These are phyloP conservation scores for Backusella liffmaniae DNA, from an alignment of 192 early-diverging fungal species.

Conservation along the genomic window DNA sequence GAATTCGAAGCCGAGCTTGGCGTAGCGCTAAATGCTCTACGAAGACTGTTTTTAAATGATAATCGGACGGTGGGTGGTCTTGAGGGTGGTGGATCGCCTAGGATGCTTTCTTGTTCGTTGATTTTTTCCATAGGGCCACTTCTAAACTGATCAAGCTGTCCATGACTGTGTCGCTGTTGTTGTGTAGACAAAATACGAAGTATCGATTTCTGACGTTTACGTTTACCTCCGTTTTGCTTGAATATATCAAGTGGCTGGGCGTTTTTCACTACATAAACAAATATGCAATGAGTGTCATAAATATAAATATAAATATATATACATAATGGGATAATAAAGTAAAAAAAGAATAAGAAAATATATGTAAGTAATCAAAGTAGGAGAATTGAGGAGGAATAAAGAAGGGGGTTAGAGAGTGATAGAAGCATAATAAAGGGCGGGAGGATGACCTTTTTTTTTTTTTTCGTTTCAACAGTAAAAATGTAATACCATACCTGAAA, in stretches of 20 bases:
- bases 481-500: neutral
- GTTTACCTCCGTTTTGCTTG: neutral
- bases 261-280: neutral
- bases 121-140: neutral
- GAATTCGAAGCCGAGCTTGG: neutral
- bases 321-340: neutral
- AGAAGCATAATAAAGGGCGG: neutral
- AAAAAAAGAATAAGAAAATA: neutral
- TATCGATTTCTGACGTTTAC: slow-evolving; percentile 4
- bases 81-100: neutral
- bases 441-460: neutral
- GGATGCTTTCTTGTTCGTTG: neutral
- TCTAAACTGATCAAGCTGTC: neutral
- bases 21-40: neutral
- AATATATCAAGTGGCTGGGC: slow-evolving; percentile 8
- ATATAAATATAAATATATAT: neutral
- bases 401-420: neutral
- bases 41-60: neutral
- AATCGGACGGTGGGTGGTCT: neutral
- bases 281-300: slow-evolving; percentile 4
- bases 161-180: neutral
- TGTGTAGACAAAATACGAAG: neutral
- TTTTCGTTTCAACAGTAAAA: neutral
- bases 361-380: neutral
- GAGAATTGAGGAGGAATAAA: neutral